Conservation (phyloP, 2,329 filamentous ascomycete genomes). For the Fusarium fujikuroi region DNA sequence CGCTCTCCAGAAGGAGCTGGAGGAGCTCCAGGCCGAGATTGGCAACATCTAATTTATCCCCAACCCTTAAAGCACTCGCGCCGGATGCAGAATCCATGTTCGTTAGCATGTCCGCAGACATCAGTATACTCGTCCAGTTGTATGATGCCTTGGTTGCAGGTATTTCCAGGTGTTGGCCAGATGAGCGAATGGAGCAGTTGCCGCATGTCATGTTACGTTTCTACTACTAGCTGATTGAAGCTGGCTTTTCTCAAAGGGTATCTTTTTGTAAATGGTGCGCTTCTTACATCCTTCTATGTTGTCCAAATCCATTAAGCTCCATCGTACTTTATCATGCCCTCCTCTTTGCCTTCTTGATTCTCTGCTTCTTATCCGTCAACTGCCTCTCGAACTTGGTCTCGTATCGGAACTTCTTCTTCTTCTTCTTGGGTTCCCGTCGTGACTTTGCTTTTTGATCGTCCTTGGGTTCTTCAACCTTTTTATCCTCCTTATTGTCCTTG, state of each 20-base stretch:
- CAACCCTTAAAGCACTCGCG: slow-evolving; percentile 30
- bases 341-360: slow-evolving; percentile 63
- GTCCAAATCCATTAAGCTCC: slow-evolving; percentile 8
- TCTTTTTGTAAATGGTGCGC: slow-evolving; percentile 45
- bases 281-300: slow-evolving; percentile 31
- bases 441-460: slow-evolving; percentile 46
- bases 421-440: slow-evolving; percentile 71
- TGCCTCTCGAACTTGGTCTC: slow-evolving; percentile 88
- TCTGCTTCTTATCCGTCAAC: slow-evolving; percentile 75
- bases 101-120: slow-evolving; percentile 32
- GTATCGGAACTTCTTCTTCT: slow-evolving; percentile 93
- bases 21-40: slow-evolving; percentile 91
- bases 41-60: slow-evolving; percentile 79
- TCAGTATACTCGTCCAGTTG: slow-evolving; percentile 32
- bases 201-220: slow-evolving; percentile 49
- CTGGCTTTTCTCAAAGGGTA: slow-evolving; percentile 47
- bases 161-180: slow-evolving; percentile 42
- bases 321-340: slow-evolving; percentile 16
- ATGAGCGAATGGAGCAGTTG: slow-evolving; percentile 45
- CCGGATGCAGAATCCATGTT: slow-evolving; percentile 35
- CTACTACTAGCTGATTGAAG: slow-evolving; percentile 47
- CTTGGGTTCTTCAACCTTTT: slow-evolving; percentile 43
- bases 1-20: slow-evolving; percentile 86
- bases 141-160: slow-evolving; percentile 38
- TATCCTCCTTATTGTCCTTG: slow-evolving; percentile 52